Base-by-base conservation (phyloP, 2,329 filamentous ascomycete genomes). In the Uncinocarpus reesii region DNA sequence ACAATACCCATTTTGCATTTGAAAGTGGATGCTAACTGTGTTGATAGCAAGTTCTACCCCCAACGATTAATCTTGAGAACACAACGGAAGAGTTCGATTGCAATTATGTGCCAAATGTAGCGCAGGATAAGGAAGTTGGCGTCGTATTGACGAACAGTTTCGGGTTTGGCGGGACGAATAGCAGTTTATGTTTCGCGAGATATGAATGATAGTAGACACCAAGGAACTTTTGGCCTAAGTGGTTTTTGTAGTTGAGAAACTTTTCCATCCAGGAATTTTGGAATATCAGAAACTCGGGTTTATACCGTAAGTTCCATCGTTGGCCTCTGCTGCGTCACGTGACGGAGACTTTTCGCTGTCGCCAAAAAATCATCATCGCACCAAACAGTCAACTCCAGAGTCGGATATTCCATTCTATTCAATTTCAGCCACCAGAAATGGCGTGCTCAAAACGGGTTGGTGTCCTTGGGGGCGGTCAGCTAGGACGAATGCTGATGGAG, bases 91-190 rank as follows among this genome's bases (percentile, higher is more conserved):
- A 80, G 3, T 83, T 86, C 47, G 71, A 80, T 54, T 94, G 90
- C 70, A 95, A 96, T 62, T 90, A 95, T 64, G 81, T 95, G 2
- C 79, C 88, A 0, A 72, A 80, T 3, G 61, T 71, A 38, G 75
- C 87, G 0, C 89, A 95, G 65, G 65, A 83, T 45, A 81, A 79
- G 55, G 62, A 72, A 2, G 78, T 96, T 8, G 70, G 79, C 49
- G 82, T 90, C 18, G 86, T 85, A 4, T 59, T 98, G 50, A 92
- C 86, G 2, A 98, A 98, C 61, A 96, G 90, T 63, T 98, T 98
- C 68, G 92, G 92, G 0, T 98, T 98, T 69, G 92, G 92, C 8
- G 92, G 92, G 13, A 96, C 90, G 1, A 98, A 98, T 69, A 89
- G 90, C 35, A 88, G 81, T 47, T 70, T 98, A 31, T 88, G 88